Percentiles rank a stretch among this genome's conserved stretches.
Evolutionary conservation across 768 basidiomycete species (phyloP).

Genomic region (Amanita pseudoporphyria): DNA sequence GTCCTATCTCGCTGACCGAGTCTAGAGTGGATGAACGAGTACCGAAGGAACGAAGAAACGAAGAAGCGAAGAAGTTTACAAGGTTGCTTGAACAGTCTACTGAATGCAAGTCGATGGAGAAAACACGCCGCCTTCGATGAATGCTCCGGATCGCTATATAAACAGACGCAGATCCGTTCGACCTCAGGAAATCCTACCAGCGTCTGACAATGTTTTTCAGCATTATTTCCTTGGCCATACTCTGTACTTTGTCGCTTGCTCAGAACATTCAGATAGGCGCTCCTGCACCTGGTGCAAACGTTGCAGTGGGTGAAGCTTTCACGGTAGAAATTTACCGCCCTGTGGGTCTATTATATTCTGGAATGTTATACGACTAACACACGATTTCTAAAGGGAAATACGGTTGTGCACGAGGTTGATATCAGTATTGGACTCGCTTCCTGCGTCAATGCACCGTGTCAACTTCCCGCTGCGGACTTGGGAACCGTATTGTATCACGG

Average conservation of each 20-base stretch:
- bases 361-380: neutral
- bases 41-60: too few relatives aligned
- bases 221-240: slow-evolving; percentile 6
- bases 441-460: slow-evolving; percentile 21
- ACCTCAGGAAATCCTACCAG: neutral
- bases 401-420: slow-evolving; percentile 34
- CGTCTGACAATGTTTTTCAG: neutral
- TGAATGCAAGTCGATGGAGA: neutral
- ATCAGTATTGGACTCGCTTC: slow-evolving; percentile 32
- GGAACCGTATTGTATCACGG: slow-evolving; percentile 35
- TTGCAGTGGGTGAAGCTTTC: slow-evolving; percentile 21
- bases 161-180: neutral
- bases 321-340: slow-evolving; percentile 30
- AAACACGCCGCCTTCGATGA: neutral
- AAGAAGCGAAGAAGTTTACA: neutral
- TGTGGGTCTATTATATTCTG: slow-evolving; percentile 17
- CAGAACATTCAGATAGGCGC: slow-evolving; percentile 24
- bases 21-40: too few relatives aligned
- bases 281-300: slow-evolving; percentile 19
- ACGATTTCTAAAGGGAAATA: slow-evolving; percentile 21
- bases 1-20: too few relatives aligned
- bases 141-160: neutral
- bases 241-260: slow-evolving; percentile 20
- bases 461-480: slow-evolving; percentile 16
- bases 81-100: neutral